Evolutionary conservation across 495 filamentous ascomycete genomes (phyloP).

Genomic region (Aspergillus campestris): DNA sequence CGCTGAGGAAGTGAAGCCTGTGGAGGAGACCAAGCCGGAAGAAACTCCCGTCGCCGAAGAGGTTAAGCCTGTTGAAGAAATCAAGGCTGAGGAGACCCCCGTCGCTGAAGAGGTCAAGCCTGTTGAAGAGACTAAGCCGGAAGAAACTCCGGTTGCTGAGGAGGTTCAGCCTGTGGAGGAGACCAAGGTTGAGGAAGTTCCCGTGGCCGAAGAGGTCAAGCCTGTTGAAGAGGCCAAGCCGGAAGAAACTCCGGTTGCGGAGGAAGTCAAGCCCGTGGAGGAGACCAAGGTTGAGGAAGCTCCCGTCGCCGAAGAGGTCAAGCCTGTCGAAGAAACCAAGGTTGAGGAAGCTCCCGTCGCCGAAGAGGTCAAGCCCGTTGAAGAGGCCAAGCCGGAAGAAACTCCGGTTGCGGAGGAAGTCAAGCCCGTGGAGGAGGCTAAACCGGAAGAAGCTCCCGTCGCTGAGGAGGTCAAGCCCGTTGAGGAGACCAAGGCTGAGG

Average conservation of each 20-base stretch:
- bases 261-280: too few relatives aligned
- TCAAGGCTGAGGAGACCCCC: slow-evolving; percentile 1
- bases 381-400: background rate
- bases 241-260: too few relatives aligned
- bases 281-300: too few relatives aligned
- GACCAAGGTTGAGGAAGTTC: background rate
- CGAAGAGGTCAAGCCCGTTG: too few relatives aligned
- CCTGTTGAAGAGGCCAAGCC: too few relatives aligned
- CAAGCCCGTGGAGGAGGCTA: background rate
- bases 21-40: background rate
- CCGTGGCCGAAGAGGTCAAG: too few relatives aligned
- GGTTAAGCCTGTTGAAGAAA: background rate
- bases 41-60: background rate
- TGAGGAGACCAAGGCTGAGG: background rate
- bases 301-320: too few relatives aligned
- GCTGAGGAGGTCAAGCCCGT: background rate
- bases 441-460: slow-evolving; percentile 1
- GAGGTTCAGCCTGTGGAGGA: background rate
- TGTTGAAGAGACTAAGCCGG: background rate
- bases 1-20: background rate
- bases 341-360: too few relatives aligned
- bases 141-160: background rate
- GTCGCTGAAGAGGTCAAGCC: background rate
- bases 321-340: slow-evolving; percentile 1
- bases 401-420: background rate